Base-by-base conservation (phyloP, 2,329 filamentous ascomycete species). In the Ustulina deusta region DNA sequence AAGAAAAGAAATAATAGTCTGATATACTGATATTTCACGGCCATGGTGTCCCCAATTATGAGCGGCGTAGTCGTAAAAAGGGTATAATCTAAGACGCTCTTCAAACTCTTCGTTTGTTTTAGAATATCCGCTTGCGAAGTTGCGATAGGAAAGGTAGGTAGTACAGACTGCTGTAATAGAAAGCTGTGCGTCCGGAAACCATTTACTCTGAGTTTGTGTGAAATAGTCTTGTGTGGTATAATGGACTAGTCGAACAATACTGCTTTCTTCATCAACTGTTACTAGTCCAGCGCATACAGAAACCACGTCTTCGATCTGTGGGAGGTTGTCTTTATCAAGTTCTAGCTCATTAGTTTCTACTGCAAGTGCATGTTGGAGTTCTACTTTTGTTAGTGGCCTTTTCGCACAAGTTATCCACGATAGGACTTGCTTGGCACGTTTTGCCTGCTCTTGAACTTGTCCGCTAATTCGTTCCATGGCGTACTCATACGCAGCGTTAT, bases 221-320 rank as follows among this genome's bases (percentile, higher is more conserved):
- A 85, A 79, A 68, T 83, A 86, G 48, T 84, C 78, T 54, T 84
- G 80, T 1, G 82, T 76, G 0, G 83, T 85, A 63, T 83, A 81
- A 66, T 86, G 83, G 5, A 83, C 80, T 0, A 85, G 69, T 3
- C 81, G 77, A n/a, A 85, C 73, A 40, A 80, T 74, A 20, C 73
- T 55, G 57, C 76, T 83, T 42, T 80, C 68, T 52, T 79, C 66
- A 40, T 85, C 81, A 5, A 83, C 44, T 0, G 76, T 80, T 4
- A 85, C 79, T 15, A 86, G 63, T 1, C 83, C 82, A 44, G 77
- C 78, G 63, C 82, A 85, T 1, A 76, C 73, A 3, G 79, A 79
- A 0, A 83, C 64, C 1, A 83, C 65, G 1, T 79, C 73, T 6
- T 78, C 75, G 1, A 79, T 44, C 0, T 78, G 69, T 0, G 78